phyloP scores from a whole-genome alignment of 2,329 filamentous ascomycete genomes.

The Penicillium olsonii region DNA sequence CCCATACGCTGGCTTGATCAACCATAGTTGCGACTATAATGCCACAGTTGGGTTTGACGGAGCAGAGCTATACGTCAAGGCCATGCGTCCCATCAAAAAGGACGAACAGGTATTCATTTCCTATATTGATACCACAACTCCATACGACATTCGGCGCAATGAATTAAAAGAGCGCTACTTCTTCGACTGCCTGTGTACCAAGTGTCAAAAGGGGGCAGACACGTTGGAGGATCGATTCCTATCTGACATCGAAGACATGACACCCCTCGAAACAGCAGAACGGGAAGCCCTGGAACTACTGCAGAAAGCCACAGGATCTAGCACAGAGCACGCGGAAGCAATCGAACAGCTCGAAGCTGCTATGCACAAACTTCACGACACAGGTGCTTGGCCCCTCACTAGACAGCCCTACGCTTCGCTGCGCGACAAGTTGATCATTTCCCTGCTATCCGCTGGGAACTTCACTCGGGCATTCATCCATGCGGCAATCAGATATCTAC shows the following conservation, averaged over 20 bases:
- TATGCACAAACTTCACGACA: slow-evolving; percentile 44
- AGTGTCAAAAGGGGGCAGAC: slow-evolving; percentile 43
- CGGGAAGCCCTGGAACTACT: slow-evolving; percentile 28
- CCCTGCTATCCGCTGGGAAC: slow-evolving; percentile 45
- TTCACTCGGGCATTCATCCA: slow-evolving; percentile 54
- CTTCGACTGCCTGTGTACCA: slow-evolving; percentile 59
- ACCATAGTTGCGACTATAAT: slow-evolving; percentile 66
- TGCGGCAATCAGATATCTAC: slow-evolving; percentile 52
- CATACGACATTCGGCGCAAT: slow-evolving; percentile 51
- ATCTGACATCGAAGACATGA: slow-evolving; percentile 10
- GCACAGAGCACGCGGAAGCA: slow-evolving; percentile 29
- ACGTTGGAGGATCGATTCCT: slow-evolving; percentile 22
- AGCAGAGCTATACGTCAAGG: slow-evolving; percentile 51
- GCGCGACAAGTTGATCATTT: slow-evolving; percentile 55
- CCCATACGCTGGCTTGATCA: slow-evolving; percentile 55
- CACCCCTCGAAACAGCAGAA: slow-evolving; percentile 20
- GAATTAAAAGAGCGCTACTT: slow-evolving; percentile 59
- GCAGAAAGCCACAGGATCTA: slow-evolving; percentile 17
- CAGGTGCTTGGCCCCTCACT: slow-evolving; percentile 49
- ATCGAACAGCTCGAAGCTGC: slow-evolving; percentile 39
- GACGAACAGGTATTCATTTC: slow-evolving; percentile 63
- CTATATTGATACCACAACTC: slow-evolving; percentile 61
- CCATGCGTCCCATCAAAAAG: slow-evolving; percentile 54
- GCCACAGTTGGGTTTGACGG: slow-evolving; percentile 60
- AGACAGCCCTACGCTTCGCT: slow-evolving; percentile 58